These are phyloP conservation scores for Xylariaceae sp. DNA, from an alignment of 2,329 filamentous ascomycete genomes.

Conservation along the genomic window DNA sequence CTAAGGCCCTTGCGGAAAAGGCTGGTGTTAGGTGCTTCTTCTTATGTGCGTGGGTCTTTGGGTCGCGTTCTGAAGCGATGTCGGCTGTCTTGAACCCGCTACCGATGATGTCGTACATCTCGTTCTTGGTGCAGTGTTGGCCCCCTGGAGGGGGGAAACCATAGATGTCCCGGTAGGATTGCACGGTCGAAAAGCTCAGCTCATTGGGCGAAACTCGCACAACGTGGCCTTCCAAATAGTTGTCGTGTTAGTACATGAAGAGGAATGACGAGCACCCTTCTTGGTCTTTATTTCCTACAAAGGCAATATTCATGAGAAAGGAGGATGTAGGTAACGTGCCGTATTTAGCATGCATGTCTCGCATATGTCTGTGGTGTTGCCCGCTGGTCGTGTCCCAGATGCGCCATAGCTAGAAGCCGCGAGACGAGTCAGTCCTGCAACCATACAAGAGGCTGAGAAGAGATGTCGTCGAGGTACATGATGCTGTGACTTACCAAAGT, in stretches of 20 bases:
- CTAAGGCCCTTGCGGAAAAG: conserved; percentile 18
- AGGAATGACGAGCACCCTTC: too few relatives aligned
- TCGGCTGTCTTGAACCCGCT: conserved; percentile 22
- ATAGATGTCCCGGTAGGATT: conserved; percentile 30
- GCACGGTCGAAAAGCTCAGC: conserved; percentile 20
- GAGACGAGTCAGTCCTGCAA: too few relatives aligned
- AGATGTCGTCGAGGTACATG: background rate
- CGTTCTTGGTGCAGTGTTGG: conserved; percentile 22
- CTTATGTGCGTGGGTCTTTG: conserved; percentile 18
- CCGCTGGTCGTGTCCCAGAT: conserved; percentile 27
- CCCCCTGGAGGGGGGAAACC: conserved; percentile 15
- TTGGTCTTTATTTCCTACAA: too few relatives aligned
- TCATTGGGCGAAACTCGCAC: conserved; percentile 32
- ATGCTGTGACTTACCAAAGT: conserved; percentile 26
- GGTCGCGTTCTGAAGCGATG: conserved; percentile 29
- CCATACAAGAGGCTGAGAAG: background rate
- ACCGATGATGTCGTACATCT: conserved; percentile 31
- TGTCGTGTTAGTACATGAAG: background rate
- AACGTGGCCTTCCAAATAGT: conserved; percentile 18
- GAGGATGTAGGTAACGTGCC: conserved; percentile 11
- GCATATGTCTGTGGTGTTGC: conserved; percentile 17
- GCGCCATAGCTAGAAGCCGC: conserved; percentile 29
- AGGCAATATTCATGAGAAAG: background rate
- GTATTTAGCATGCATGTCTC: conserved; percentile 22
- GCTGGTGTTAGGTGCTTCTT: conserved; percentile 26